A percentile compares a stretch with the other conserved stretches of the same genome.
Evolutionary conservation across 805 yeast species (phyloP).

Genomic region (Saccharomycopsis javanensis): DNA sequence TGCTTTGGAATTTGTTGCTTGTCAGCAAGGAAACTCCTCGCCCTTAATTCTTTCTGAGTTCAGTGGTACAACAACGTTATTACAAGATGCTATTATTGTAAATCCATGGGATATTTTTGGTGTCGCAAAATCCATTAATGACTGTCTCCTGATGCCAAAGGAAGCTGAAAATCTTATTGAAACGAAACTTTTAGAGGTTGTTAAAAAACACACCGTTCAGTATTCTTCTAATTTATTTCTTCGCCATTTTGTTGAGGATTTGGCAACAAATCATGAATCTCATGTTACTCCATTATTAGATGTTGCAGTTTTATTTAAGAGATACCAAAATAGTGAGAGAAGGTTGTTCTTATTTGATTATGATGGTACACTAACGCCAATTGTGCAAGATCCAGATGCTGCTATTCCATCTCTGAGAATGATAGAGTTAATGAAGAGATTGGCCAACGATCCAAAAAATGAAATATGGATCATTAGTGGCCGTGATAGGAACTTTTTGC

Average conservation of each 20-base stretch:
- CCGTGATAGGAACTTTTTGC: constrained; percentile 83
- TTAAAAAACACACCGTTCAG: constrained; percentile 64
- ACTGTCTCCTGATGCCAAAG: constrained; percentile 47
- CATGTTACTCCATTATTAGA: constrained; percentile 77
- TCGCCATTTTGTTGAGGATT: constrained; percentile 35
- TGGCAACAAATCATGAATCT: constrained; percentile 28
- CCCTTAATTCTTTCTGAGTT: constrained; percentile 89
- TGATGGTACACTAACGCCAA: constrained; percentile 96
- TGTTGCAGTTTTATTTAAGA: constrained; percentile 49
- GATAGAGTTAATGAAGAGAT: constrained; percentile 43
- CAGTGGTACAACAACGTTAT: constrained; percentile 73
- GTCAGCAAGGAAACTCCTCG: constrained; percentile 59
- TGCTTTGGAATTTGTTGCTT: constrained; percentile 81
- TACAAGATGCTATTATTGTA: constrained; percentile 67
- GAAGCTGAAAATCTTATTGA: constrained; percentile 40
- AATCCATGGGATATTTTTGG: constrained; percentile 98
- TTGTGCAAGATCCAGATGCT: constrained; percentile 95
- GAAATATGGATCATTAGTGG: constrained; percentile 95
- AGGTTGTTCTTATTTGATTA: constrained; percentile 87
- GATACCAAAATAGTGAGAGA: constrained; percentile 51
- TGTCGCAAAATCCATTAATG: constrained; percentile 74
- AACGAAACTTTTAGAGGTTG: constrained; percentile 48
- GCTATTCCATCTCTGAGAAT: constrained; percentile 85
- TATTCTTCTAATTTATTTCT: constrained; percentile 67
- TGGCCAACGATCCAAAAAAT: constrained; percentile 70